Percentiles rank a stretch among this genome's conserved stretches.
These are phyloP conservation scores for Ophiosphaerella narmari DNA, from an alignment of 2,329 filamentous ascomycete species.

Conservation along the genomic window DNA sequence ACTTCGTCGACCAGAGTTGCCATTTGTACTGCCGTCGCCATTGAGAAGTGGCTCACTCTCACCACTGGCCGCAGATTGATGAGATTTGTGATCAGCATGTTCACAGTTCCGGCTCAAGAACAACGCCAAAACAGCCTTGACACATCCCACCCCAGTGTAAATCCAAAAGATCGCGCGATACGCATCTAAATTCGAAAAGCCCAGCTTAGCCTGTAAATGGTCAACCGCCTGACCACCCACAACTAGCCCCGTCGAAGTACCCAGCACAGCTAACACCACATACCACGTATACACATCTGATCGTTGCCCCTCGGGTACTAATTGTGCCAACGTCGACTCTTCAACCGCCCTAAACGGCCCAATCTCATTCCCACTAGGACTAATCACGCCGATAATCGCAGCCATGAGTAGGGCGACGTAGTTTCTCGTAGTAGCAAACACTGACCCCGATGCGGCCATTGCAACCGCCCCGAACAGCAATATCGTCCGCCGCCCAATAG, in stretches of 20 bases:
- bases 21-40: neutral
- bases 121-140: conserved; percentile 47
- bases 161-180: conserved; percentile 50
- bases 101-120: conserved; percentile 48
- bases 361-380: conserved; percentile 47
- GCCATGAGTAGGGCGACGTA: conserved; percentile 40
- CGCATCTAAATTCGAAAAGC: conserved; percentile 46
- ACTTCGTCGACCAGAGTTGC: conserved; percentile 10
- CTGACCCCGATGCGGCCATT: conserved; percentile 42
- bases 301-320: conserved; percentile 34
- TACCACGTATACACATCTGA: conserved; percentile 49
- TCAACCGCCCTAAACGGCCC: conserved; percentile 49
- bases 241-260: conserved; percentile 39
- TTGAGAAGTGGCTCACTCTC: conserved; percentile 36
- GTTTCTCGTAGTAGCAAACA: conserved; percentile 41
- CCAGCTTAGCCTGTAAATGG: conserved; percentile 28
- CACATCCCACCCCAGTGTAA: conserved; percentile 48
- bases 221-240: conserved; percentile 47
- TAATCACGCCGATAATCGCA: conserved; percentile 46
- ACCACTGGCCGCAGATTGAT: conserved; percentile 1
- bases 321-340: conserved; percentile 45
- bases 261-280: conserved; percentile 44
- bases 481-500: conserved; percentile 38
- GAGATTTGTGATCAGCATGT: conserved; percentile 14
- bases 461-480: conserved; percentile 40